Evolutionary conservation across 352 stramenopile genomes (phyloP), one percentile per base, ranked within the genome.

Genomic region (Pilasporangium apinafurcum): DNA sequence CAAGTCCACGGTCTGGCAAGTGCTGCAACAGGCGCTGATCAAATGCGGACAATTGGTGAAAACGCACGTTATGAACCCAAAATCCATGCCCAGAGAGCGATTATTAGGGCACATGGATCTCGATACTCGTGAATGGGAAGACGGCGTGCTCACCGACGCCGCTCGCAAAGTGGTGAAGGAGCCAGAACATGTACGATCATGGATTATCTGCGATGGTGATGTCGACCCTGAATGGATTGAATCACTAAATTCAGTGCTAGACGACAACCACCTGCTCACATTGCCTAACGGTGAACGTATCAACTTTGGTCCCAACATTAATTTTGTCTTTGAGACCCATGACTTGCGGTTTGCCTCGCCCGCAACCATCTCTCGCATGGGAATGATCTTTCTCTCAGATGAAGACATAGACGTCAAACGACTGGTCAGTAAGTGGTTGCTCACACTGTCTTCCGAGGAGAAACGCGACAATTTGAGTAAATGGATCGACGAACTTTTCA

Each of bases 151-250:
- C 27, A 98, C 93, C 3, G 86, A 88, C 20, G 92, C 92, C 1
- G 90, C 92, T 25, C 68, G 93, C 4, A 80, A 89, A 26, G 91
- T 96, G 10, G 86, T 97, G 6, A 96, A 95, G 49, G 91, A 97
- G 29, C 77, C 91, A 0, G 63, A 79, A 20, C 64, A 87, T 13
- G 83, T 96, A 4, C 82, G 83, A 3, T 96, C 82, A 1, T 98
- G 95, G 94, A 96, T 98, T 32, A 82, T 98, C 22, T 98, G 87
- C 46, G 95, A 98, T 48, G 95, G 95, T 6, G 93, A 98, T 42
- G 92, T 98, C 13, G 95, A 98, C 49, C 89, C 95, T 0, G 90
- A 97, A 52, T 98, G 94, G 95, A 98, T 98, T 46, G 95, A 98
- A 60, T 95, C 76, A 17, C 57, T 98, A 0, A 98, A 98, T 53